These are phyloP conservation scores for Endothia cerciana DNA, from an alignment of 2,329 filamentous ascomycete genomes.

Conservation along the genomic window DNA sequence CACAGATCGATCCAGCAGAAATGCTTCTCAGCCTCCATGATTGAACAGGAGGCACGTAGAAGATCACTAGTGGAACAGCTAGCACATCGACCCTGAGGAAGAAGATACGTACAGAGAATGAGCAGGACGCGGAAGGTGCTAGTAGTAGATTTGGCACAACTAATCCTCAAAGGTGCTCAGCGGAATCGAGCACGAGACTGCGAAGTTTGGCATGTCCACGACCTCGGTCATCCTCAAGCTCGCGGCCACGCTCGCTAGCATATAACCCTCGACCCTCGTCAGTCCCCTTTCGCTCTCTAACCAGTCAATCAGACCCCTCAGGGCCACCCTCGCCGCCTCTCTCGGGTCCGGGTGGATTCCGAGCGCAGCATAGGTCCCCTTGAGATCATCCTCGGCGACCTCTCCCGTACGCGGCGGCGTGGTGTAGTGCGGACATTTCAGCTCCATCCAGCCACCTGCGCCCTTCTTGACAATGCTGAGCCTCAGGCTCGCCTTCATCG, in stretches of 20 bases:
- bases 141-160: neutral
- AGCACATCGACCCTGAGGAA: conserved; percentile 41
- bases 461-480: conserved; percentile 51
- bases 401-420: conserved; percentile 44
- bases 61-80: conserved; percentile 23
- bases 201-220: conserved; percentile 59
- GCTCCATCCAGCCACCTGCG: conserved; percentile 38
- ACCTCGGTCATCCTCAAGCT: conserved; percentile 56
- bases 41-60: conserved; percentile 29
- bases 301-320: conserved; percentile 53
- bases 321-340: conserved; percentile 52
- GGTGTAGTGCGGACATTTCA: conserved; percentile 50
- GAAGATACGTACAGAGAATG: neutral
- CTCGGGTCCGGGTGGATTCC: conserved; percentile 52
- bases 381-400: conserved; percentile 43
- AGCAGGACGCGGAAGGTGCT: neutral
- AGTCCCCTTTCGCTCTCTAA: conserved; percentile 50
- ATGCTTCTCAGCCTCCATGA: too few species aligned
- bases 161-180: conserved; percentile 49
- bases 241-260: conserved; percentile 54
- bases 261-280: conserved; percentile 53
- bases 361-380: conserved; percentile 59
- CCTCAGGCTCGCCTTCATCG: conserved; percentile 52
- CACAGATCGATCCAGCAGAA: too few species aligned
- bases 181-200: conserved; percentile 53